Conservation (phyloP, 169 alveolate species). For the Perkinsus chesapeaki region DNA sequence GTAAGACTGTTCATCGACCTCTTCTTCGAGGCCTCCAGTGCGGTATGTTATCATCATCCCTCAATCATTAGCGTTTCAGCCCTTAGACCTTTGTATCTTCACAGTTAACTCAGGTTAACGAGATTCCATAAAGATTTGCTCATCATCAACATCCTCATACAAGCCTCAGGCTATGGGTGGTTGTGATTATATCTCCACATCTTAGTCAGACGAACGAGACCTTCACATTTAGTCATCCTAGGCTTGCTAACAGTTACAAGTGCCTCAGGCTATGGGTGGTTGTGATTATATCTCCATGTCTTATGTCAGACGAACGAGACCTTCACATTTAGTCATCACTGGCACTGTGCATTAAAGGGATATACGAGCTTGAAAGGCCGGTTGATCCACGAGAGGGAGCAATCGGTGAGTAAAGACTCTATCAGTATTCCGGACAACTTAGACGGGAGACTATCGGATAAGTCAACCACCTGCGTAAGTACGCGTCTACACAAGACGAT, state of each 20-base stretch:
- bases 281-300: background rate
- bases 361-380: background rate
- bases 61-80: background rate
- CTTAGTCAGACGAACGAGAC: background rate
- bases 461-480: constrained; percentile 4
- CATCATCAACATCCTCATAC: background rate
- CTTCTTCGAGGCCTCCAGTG: background rate
- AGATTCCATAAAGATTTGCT: background rate
- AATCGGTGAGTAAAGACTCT: background rate
- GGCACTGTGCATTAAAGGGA: background rate
- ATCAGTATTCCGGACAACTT: background rate
- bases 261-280: constrained; percentile 3
- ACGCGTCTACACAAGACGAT: background rate
- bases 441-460: background rate
- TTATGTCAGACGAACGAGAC: background rate
- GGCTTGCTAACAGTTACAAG: too few species aligned
- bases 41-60: background rate
- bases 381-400: background rate
- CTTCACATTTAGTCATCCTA: background rate
- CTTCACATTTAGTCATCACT: background rate
- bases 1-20: background rate
- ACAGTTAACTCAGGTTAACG: background rate
- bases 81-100: background rate
- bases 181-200: background rate
- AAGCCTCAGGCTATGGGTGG: constrained; percentile 7